Evolutionary conservation across 2,329 filamentous ascomycete genomes (phyloP).

Genomic region (Cladosporium sp.): DNA sequence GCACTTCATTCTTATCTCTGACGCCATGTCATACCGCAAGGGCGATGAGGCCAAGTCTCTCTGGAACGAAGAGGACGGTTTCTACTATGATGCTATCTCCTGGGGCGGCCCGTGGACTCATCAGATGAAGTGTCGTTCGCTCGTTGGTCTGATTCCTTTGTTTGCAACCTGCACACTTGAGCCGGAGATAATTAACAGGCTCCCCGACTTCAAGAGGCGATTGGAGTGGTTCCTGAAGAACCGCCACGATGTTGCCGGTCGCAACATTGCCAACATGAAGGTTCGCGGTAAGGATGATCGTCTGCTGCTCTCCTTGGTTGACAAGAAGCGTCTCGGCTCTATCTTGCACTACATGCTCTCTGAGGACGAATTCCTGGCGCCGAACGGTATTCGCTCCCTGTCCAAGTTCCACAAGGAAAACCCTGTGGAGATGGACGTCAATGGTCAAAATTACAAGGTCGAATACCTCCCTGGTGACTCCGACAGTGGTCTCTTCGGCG

Average conservation of each 20-base stretch:
- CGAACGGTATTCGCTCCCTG: conserved; percentile 85
- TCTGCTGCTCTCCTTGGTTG: conserved; percentile 83
- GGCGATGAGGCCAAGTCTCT: conserved; percentile 72
- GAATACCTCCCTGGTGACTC: conserved; percentile 93
- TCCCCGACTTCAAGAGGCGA: conserved; percentile 88
- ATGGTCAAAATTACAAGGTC: conserved; percentile 83
- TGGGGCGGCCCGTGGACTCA: conserved; percentile 93
- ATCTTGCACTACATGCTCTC: conserved; percentile 91
- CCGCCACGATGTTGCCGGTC: conserved; percentile 77
- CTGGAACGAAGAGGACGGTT: conserved; percentile 95
- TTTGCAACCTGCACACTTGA: conserved; percentile 91
- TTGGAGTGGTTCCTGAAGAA: conserved; percentile 93
- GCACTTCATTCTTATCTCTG: conserved; percentile 95
- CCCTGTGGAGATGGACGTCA: conserved; percentile 92
- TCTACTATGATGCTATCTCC: conserved; percentile 98
- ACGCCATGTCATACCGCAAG: conserved; percentile 78
- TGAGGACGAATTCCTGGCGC: conserved; percentile 86
- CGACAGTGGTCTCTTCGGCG: conserved; percentile 89
- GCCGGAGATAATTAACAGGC: conserved; percentile 85
- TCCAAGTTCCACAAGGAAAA: conserved; percentile 88
- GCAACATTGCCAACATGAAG: conserved; percentile 90
- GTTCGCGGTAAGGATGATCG: conserved; percentile 87
- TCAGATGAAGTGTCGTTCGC: conserved; percentile 83
- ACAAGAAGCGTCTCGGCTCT: conserved; percentile 83
- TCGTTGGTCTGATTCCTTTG: conserved; percentile 89